Evolutionary conservation across 208 protist species (phyloP).

Genomic region (Trichomonas gallinae): DNA sequence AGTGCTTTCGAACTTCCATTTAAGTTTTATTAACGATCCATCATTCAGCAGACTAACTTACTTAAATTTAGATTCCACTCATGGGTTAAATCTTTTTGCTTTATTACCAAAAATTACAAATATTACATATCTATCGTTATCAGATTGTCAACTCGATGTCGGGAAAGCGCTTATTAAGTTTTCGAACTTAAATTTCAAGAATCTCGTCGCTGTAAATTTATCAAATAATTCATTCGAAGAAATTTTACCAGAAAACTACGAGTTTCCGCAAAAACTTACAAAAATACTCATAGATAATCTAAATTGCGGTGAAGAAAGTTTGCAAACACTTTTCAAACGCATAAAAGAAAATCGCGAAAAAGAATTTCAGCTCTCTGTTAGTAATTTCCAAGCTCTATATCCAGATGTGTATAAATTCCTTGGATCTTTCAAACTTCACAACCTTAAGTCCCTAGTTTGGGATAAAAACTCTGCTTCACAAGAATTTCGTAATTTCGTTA

Average conservation of each 20-base stretch:
- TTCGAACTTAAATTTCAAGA: not conserved
- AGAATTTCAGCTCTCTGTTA: not conserved
- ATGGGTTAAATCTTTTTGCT: not conserved
- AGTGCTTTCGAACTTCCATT: not conserved
- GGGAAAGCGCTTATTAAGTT: not conserved
- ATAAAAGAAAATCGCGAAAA: not conserved
- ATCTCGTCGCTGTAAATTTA: not conserved
- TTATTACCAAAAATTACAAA: not conserved
- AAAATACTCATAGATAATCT: not conserved
- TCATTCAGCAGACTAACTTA: not conserved
- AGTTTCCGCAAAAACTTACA: not conserved
- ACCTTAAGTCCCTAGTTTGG: not conserved
- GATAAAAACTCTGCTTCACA: not conserved
- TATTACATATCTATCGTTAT: not conserved
- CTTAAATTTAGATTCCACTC: not conserved
- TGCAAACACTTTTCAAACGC: not conserved
- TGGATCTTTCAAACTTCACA: not conserved
- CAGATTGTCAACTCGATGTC: not conserved
- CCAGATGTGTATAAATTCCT: not conserved
- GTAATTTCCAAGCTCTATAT: not conserved
- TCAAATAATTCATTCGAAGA: not conserved
- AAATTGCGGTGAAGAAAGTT: not conserved
- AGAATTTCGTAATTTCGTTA: not conserved
- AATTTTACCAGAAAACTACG: not conserved
- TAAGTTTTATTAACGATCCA: not conserved